Conservation (phyloP, 73 alveolate species). For the Stentor coeruleus region DNA sequence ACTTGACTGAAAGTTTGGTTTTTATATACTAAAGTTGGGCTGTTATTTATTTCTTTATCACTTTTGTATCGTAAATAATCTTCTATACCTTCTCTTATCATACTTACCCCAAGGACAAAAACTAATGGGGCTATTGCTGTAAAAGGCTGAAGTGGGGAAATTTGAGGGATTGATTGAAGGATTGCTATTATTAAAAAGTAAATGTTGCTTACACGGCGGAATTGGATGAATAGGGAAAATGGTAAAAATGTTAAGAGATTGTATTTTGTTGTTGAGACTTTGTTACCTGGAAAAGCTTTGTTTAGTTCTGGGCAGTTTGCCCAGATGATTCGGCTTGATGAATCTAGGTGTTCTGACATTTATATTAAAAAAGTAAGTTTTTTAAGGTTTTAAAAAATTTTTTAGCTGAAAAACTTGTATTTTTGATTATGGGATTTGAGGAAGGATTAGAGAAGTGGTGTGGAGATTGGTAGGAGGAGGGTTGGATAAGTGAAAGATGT, state of each 20-base stretch:
- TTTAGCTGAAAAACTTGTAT: too few species aligned
- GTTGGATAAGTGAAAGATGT: too few species aligned
- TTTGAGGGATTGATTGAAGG: slow-evolving; percentile 67
- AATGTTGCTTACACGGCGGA: slow-evolving; percentile 65
- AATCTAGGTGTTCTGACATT: too few species aligned
- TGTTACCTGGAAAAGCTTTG: too few species aligned
- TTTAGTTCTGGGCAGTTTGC: too few species aligned
- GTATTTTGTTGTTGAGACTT: slow-evolving; percentile 78
- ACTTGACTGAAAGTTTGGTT: slow-evolving; percentile 30
- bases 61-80: slow-evolving; percentile 71
- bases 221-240: slow-evolving; percentile 52
- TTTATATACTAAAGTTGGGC: slow-evolving; percentile 27
- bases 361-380: too few species aligned
- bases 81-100: slow-evolving; percentile 85
- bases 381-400: too few species aligned
- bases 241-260: slow-evolving; percentile 60
- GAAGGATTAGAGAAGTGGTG: too few species aligned
- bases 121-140: slow-evolving; percentile 58
- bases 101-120: slow-evolving; percentile 64
- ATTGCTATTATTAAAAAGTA: slow-evolving; percentile 69
- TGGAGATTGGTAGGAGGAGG: too few species aligned
- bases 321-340: too few species aligned
- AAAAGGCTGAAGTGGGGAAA: slow-evolving; percentile 58
- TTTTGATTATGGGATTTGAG: too few species aligned
- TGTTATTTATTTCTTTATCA: slow-evolving; percentile 33